Base-by-base conservation (phyloP, 2,329 filamentous ascomycete genomes). In the Gaeumannomyces tritici region DNA sequence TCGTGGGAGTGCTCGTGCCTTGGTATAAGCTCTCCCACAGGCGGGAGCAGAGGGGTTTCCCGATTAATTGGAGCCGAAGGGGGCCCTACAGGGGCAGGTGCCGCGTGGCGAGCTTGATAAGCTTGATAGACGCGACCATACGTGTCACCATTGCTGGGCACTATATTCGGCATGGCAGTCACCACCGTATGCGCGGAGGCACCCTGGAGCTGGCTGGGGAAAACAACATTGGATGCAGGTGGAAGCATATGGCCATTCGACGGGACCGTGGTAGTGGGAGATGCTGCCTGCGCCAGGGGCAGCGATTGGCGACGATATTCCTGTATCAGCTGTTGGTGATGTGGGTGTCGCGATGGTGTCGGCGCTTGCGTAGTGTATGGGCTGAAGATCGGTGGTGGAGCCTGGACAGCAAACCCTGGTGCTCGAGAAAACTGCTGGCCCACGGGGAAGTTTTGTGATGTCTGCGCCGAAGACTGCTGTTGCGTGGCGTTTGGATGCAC, bases 1-100 rank as follows among this genome's bases (percentile, higher is more conserved):
- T 72, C 75, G 47, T 72, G 68, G 0, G 82, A 77, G 65, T 75
- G 74, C 7, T 83, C 77, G 18, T 63, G 64, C 33, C 68, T 66
- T 8, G 65, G 61, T 13, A 74, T 70, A 8, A 62, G 4, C 1
- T 60, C 26, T 6, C 67, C 65, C n/a, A 18, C 57, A 3, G 65
- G 66, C 4, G 73, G 73, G 1, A 74, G n/a, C 8, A 61, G 57
- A 3, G 26, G 24, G 26, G 13, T 1, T 6, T 42, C 35, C 35
- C 35, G 35, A 42, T 13, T 13, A 18, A 42, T 18, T 15, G 18
- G 13, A 42, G 35, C 15, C 13, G 15, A 42, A 5, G 35, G 35
- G 13, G 11, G 4, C 13, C 35, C 35, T 6, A 42, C 35, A 4
- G 42, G 5, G 3, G 42, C 42, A 51, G 21, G 42, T 21, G n/a